Evolutionary conservation across 2,329 filamentous ascomycete genomes (phyloP), one percentile per base, ranked within the genome.

Genomic region (Ceratocystiopsis minuta): DNA sequence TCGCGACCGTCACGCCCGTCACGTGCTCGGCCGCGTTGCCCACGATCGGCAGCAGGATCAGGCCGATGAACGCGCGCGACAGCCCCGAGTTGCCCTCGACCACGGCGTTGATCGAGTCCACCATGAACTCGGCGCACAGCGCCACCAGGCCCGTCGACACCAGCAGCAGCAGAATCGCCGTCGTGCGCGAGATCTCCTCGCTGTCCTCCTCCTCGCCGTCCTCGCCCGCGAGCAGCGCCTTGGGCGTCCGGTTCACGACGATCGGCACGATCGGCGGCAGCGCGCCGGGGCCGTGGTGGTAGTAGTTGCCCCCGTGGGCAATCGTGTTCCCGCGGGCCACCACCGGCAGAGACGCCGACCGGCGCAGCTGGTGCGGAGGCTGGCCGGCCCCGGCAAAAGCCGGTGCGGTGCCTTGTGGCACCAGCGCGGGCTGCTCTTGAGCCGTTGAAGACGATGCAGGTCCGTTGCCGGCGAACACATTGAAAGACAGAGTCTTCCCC

Each of bases 11-110:
- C 2, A 76, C 68, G 0, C 72, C 70, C 0, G 72, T 76, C n/a
- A 72, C 66, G 46, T 76, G 72, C 53, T 77, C 73, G 2, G 72
- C 72, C 0, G 73, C 70, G 44, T 78, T 78, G 33, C 74, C 72
- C 0, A 75, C 68, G 34, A 77, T 68, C 0, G 74, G 74, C 12
- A 78, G 58, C 20, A 78, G 65, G 36, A 78, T 73, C 13, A 78
- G 59, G 34, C 73, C 73, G 38, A 78, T 70, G 41, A 78, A 67
- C 0, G 68, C 63, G 50, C 75, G 67, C 12, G 68, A 70, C 3
- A 78, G 54, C 34, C 59, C 59, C 16, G 57, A 51, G 1, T 56
- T 56, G 35, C 57, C 54, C n/a, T 55, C 55, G 0, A 72, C 68
- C 0, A 78, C 63, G 28, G 65, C 65, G 50, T 71, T 64, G 46